Evolutionary conservation across 1,139 yeast genomes (phyloP).

Genomic region (Protomyces lactucae-debilis): DNA sequence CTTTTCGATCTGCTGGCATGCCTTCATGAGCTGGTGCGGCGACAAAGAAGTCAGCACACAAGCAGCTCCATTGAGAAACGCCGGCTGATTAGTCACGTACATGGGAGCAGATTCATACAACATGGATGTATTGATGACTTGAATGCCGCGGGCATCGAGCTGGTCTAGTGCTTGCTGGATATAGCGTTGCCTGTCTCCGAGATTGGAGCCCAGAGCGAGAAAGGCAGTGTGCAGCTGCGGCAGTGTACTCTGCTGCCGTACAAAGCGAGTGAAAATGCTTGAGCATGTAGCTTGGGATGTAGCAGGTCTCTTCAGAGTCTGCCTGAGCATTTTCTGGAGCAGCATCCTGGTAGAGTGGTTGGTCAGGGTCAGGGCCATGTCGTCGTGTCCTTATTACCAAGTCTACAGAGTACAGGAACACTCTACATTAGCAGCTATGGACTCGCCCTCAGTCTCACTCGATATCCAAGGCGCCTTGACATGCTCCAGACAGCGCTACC

Average conservation of each 20-base stretch:
- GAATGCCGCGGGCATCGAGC: constrained; percentile 46
- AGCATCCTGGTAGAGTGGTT: no score
- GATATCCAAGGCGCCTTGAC: constrained; percentile 3
- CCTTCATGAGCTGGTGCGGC: constrained; percentile 60
- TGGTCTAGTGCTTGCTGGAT: constrained; percentile 55
- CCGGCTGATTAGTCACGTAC: constrained; percentile 77
- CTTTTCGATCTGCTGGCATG: constrained; percentile 68
- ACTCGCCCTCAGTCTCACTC: not conserved
- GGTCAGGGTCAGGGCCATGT: no score
- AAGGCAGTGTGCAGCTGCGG: constrained; percentile 44
- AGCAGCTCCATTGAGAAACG: constrained; percentile 63
- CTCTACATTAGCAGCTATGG: not conserved
- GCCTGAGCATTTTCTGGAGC: no score
- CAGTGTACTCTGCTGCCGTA: no score
- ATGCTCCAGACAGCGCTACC: constrained; percentile 16
- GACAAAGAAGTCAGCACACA: constrained; percentile 51
- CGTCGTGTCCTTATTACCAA: not conserved
- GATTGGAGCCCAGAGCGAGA: constrained; percentile 85
- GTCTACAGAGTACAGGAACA: not conserved
- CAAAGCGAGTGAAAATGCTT: no score
- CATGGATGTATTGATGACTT: constrained; percentile 62
- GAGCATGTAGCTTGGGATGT: no score
- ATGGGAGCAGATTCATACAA: constrained; percentile 86
- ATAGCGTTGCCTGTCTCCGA: constrained; percentile 64
- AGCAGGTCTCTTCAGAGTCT: no score